phyloP scores from a whole-genome alignment of 441 rosid genomes.

The Codiaeum variegatum region DNA sequence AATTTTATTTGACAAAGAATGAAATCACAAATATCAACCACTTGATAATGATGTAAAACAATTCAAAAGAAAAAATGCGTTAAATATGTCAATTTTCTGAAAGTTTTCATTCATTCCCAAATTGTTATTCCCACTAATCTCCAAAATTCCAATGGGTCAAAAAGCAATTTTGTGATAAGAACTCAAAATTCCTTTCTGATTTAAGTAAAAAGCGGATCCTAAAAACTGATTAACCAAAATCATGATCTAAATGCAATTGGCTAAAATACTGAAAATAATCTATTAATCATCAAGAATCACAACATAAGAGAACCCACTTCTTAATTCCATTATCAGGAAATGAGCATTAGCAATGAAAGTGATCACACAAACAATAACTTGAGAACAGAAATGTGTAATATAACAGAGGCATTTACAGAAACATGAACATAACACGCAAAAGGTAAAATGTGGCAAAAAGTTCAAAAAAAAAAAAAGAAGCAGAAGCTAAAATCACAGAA shows the following conservation, averaged over 20 bases:
- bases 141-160: not conserved
- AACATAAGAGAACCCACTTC: not conserved
- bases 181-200: not conserved
- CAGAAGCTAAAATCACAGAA: not conserved
- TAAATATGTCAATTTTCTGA: not conserved
- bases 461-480: too few relatives aligned
- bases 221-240: not conserved
- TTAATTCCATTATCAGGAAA: not conserved
- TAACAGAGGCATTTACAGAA: not conserved
- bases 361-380: not conserved
- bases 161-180: not conserved
- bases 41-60: slow-evolving; percentile 2
- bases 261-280: not conserved
- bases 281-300: not conserved
- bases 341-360: not conserved
- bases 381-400: not conserved
- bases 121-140: not conserved
- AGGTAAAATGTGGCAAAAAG: too few relatives aligned
- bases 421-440: not conserved
- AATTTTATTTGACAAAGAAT: not conserved
- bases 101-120: not conserved
- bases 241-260: slow-evolving; percentile 2
- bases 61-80: too few relatives aligned
- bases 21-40: not conserved
- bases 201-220: not conserved